Evolutionary conservation across 192 early-diverging fungal species (phyloP), one percentile per base, ranked within the genome.

Genomic region (Chytriomyces sp.): DNA sequence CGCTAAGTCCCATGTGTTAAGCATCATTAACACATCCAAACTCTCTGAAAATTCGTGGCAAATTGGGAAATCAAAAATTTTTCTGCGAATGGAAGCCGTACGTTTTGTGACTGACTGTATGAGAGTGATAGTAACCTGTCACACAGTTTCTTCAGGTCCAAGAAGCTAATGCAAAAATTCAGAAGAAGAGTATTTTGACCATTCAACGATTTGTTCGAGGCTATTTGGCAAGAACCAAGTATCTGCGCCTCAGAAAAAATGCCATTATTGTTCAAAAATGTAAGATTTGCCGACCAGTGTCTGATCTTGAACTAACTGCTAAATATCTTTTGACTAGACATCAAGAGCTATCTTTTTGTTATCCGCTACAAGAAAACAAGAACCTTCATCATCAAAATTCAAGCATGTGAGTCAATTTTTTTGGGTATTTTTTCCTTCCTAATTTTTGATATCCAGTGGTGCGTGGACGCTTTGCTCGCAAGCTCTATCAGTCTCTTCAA

Each of bases 391-490:
- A 14, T 86, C 37, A 85, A 82, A 53, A 86, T 86, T 59, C 85
- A 86, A 69, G 38, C 85, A 55, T 75, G 81, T 81, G 70, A 36
- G 66, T 12, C n/a, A 62, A 40, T 26, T 58, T n/a, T 28, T 58
- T 58, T 28, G 3, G 4, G 28, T 3, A 58, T 61, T 19, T 33
- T 61, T 37, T 19, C 28, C 31, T 39, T 3, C 6, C 10, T 30
- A 39, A 73, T 31, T 12, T 60, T 40, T 56, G 25, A 67, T 31
- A 25, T 59, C 30, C 32, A 81, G 80, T 75, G 2, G 40, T 72
- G 3, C 70, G 85, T 14, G 84, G 84, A 8, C 84, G 85, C 82
- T 79, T 82, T 75, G 85, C 82, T 14, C 37, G 84, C 17, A 74
- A 83, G 22, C 73, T 75, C 33, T 84, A 70, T 64, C 39, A 62